Conservation (phyloP, 192 early-diverging fungal species). For the Backusella australiensis region DNA sequence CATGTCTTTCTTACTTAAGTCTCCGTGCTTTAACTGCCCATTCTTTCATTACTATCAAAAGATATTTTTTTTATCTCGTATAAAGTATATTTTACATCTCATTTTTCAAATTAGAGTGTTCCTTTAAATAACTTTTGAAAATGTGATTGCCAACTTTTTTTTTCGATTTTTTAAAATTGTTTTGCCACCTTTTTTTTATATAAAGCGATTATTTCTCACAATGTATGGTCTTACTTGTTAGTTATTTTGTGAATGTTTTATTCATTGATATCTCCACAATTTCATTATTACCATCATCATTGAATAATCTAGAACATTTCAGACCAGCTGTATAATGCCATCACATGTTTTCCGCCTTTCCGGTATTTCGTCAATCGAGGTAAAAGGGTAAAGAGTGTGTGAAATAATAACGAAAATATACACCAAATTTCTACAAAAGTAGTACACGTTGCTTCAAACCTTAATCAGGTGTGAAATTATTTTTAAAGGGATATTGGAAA, state of each 20-base stretch:
- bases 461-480: not conserved
- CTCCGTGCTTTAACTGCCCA: not conserved
- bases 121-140: not conserved
- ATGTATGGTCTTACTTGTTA: not conserved
- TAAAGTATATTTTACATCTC: not conserved
- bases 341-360: not conserved
- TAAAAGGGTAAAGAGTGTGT: not conserved
- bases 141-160: not conserved
- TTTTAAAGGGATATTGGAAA: not conserved
- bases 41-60: not conserved
- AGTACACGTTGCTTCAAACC: not conserved
- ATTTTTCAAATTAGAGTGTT: not conserved
- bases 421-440: not conserved
- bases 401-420: not conserved
- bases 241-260: not conserved
- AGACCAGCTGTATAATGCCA: not conserved
- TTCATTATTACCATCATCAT: not conserved
- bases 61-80: not conserved
- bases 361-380: not conserved
- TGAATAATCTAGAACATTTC: not conserved
- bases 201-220: not conserved
- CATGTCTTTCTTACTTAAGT: not conserved
- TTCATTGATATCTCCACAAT: not conserved
- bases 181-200: not conserved
- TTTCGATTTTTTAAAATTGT: not conserved